Percentiles rank a stretch among this genome's conserved stretches.
phyloP scores from a whole-genome alignment of 208 protist species.

The Leishmania major region DNA sequence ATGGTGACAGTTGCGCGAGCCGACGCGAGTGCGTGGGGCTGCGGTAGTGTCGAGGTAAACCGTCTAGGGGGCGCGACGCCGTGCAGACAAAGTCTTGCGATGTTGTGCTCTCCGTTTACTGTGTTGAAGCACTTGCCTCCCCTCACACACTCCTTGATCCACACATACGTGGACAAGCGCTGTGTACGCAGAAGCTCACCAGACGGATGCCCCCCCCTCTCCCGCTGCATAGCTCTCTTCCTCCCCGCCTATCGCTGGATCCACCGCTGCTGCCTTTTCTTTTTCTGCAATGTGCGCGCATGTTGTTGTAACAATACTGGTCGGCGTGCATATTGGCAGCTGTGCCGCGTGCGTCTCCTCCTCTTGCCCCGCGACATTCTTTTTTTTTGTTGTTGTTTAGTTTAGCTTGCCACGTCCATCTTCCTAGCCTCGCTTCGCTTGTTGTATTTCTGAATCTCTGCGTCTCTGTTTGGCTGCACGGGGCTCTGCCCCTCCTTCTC shows the following conservation, averaged over 20 bases:
- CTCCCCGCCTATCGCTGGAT: background rate
- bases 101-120: background rate
- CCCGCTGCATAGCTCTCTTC: background rate
- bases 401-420: background rate
- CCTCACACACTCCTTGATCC: background rate
- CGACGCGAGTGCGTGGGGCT: background rate
- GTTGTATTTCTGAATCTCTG: background rate
- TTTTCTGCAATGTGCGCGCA: background rate
- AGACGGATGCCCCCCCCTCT: background rate
- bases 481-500: too few species aligned
- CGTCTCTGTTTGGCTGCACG: background rate
- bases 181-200: background rate
- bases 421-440: background rate
- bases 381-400: too few species aligned
- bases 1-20: conserved; percentile 1
- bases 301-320: background rate
- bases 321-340: background rate
- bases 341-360: too few species aligned
- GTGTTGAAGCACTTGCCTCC: background rate
- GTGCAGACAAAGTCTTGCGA: background rate
- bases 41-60: background rate
- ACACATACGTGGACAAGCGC: background rate
- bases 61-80: background rate
- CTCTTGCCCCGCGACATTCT: too few species aligned
- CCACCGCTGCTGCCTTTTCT: background rate